Percentiles rank a stretch among this genome's conserved stretches.
These are phyloP conservation scores for Clavariopsis aquatica DNA, from an alignment of 495 filamentous ascomycete genomes.

Conservation along the genomic window DNA sequence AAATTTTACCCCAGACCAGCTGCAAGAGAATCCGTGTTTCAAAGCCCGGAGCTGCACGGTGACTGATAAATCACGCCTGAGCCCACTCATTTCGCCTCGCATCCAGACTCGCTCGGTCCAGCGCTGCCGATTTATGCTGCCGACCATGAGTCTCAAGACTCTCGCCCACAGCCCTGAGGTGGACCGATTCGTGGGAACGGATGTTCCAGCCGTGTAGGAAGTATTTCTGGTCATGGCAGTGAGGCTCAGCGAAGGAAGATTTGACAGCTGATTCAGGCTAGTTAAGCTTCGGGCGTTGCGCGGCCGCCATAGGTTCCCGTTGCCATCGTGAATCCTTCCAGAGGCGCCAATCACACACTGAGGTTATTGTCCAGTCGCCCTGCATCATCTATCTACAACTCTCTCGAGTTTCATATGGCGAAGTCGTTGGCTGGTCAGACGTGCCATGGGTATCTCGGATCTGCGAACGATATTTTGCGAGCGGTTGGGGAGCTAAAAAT, in stretches of 20 bases:
- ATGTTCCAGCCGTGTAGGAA: not conserved
- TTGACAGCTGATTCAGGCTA: not conserved
- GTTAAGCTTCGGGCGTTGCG: conserved; percentile 1
- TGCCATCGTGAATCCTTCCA: not conserved
- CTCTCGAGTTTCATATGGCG: conserved; percentile 2
- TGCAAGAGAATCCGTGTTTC: conserved; percentile 23
- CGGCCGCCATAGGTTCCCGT: not conserved
- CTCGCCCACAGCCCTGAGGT: not conserved
- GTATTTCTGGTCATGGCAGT: not conserved
- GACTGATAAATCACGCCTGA: conserved; percentile 12
- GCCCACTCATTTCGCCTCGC: not conserved
- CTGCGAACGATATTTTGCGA: not conserved
- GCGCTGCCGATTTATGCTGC: not conserved
- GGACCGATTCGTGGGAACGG: not conserved
- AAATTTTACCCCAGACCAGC: conserved; percentile 12
- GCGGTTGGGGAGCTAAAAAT: not conserved
- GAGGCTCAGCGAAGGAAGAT: not conserved
- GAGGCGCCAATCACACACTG: not conserved
- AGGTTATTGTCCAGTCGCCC: not conserved
- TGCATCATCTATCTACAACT: not conserved
- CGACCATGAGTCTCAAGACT: not conserved
- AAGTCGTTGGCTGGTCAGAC: not conserved
- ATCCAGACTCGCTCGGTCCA: not conserved
- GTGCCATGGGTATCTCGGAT: not conserved
- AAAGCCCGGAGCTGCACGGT: conserved; percentile 19